Evolutionary conservation across 208 protist genomes (phyloP).

Genomic region (Crithidia bombi): DNA sequence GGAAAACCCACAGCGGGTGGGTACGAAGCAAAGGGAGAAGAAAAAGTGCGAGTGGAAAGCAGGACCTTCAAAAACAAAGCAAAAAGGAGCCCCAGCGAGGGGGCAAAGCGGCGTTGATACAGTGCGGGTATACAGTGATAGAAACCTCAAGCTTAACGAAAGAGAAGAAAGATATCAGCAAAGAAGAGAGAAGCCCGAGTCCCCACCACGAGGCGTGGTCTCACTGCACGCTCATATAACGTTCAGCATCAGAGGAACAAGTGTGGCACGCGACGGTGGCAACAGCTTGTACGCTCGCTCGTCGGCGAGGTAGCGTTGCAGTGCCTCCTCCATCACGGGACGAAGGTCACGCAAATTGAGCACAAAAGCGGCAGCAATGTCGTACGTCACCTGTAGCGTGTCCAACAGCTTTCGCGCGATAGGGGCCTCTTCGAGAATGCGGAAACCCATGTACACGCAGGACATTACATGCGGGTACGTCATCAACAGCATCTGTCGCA

Average conservation of each 20-base stretch:
- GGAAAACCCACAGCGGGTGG: no score
- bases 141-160: no score
- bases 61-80: no score
- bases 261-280: constrained; percentile 52
- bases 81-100: no score
- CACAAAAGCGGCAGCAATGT: constrained; percentile 76
- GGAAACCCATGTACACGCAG: constrained; percentile 74
- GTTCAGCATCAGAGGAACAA: constrained; percentile 68
- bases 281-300: constrained; percentile 50
- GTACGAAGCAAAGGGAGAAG: no score
- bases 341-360: constrained; percentile 67
- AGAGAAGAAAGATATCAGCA: background rate
- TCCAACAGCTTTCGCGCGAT: constrained; percentile 62
- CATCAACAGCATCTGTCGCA: constrained; percentile 75
- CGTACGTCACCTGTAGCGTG: constrained; percentile 64
- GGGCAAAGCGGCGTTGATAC: no score
- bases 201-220: no score
- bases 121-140: no score
- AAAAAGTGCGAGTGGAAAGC: no score
- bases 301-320: constrained; percentile 60
- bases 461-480: constrained; percentile 72
- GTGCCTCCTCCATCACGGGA: constrained; percentile 49
- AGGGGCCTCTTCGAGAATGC: constrained; percentile 68
- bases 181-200: constrained; percentile 1
- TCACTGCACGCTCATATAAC: constrained; percentile 47